Conservation (phyloP, 805 yeast genomes). For the Clavispora phyllophila region DNA sequence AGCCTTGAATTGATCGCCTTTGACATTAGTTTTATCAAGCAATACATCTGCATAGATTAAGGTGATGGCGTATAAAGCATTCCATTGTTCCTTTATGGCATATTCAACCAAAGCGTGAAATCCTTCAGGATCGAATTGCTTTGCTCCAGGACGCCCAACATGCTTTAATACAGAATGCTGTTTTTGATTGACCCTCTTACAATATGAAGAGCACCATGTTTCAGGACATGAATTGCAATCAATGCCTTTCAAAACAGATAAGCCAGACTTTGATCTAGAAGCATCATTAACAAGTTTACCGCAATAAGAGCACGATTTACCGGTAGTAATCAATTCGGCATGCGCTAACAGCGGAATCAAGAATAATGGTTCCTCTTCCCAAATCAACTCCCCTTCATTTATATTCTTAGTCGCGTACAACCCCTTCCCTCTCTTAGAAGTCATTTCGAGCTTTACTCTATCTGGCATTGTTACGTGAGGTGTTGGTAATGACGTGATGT, state of each 20-base stretch:
- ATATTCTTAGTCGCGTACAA: conserved; percentile 48
- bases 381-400: conserved; percentile 47
- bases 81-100: conserved; percentile 63
- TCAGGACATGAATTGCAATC: conserved; percentile 63
- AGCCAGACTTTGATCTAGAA: conserved; percentile 20
- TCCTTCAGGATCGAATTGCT: conserved; percentile 39
- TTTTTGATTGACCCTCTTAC: conserved; percentile 49
- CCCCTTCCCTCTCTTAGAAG: conserved; percentile 57
- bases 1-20: conserved; percentile 46
- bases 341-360: conserved; percentile 67
- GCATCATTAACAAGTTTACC: conserved; percentile 46
- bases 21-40: conserved; percentile 37
- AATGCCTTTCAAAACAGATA: conserved; percentile 41
- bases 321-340: conserved; percentile 49
- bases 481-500: conserved; percentile 48
- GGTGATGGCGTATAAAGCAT: conserved; percentile 62
- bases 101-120: conserved; percentile 57
- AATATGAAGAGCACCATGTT: conserved; percentile 64
- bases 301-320: conserved; percentile 71
- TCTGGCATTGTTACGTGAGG: conserved; percentile 40
- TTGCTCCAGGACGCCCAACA: conserved; percentile 25
- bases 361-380: conserved; percentile 58
- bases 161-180: conserved; percentile 58
- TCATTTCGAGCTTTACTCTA: conserved; percentile 41
- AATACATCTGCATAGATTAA: conserved; percentile 45